Base-by-base conservation (phyloP, 2,329 filamentous ascomycete genomes). In the Hysterium pulicare region DNA sequence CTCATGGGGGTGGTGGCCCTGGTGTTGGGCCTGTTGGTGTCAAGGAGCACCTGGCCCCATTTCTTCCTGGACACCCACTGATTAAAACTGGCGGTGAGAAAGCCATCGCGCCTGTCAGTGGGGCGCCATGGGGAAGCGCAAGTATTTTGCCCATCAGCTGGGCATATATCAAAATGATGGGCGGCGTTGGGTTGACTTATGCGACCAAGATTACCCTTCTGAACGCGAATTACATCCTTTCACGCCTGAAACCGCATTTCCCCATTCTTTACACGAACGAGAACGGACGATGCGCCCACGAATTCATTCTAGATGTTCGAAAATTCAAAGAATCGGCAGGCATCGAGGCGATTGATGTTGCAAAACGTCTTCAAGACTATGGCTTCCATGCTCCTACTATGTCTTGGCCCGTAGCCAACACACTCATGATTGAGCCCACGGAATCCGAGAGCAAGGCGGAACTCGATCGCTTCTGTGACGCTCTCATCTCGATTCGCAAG, bases 321-420 rank as follows among this genome's bases (percentile, higher is more conserved):
- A 79, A 82, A 19, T 95, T 96, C 76, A 87, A 88, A 63, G 85
- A 90, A 41, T 81, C 82, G 1, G 82, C 86, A 5, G 89, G 88
- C 20, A 74, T 97, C 55, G 90, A 96, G 71, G 91, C 86, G 22
- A 93, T 95, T 55, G 91, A 97, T 62, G 86, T 97, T 51, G 91
- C 91, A 60, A 97, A 97, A 77, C 87, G 91, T 49, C 81, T 97
- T 16, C 90, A 96, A 70, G 91, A 97, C 65, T 97, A 95, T 64
- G 91, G 91, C 32, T 97, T 97, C 80, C 91, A 97, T 69, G 87
- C 90, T 1, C 91, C 91, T 0, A 97, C 91, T 40, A 96, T 97
- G 91, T 90, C 84, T 64, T 96, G 88, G 87, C 91, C 91, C 1
- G 90, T 97, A 2, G 80, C 88, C 40, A 94, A 94, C 71, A 96